These are phyloP conservation scores for Globisporangium acanthophoron DNA, from an alignment of 352 stramenopile species.

Conservation along the genomic window DNA sequence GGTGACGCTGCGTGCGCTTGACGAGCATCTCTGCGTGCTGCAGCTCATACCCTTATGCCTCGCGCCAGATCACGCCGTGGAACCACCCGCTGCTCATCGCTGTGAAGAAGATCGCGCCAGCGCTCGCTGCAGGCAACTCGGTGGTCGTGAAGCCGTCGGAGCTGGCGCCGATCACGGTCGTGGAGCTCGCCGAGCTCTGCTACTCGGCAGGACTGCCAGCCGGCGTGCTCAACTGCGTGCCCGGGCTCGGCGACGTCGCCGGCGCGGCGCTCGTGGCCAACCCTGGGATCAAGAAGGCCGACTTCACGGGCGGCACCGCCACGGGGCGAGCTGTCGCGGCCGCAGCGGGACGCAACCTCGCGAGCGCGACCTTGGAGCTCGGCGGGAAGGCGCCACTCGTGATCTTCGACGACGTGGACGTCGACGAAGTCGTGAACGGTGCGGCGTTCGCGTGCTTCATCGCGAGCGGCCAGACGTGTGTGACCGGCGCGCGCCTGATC, in stretches of 20 bases:
- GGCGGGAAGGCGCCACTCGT: constrained; percentile 68
- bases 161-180: constrained; percentile 52
- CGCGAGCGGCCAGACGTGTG: constrained; percentile 74
- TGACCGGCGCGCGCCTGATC: constrained; percentile 76
- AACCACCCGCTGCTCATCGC: constrained; percentile 82
- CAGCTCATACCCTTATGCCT: background rate
- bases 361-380: constrained; percentile 57
- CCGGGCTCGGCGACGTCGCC: constrained; percentile 27
- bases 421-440: constrained; percentile 55
- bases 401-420: constrained; percentile 57
- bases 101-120: constrained; percentile 61
- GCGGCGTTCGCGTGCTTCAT: constrained; percentile 68
- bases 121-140: constrained; percentile 69
- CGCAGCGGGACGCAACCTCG: constrained; percentile 32
- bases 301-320: constrained; percentile 42
- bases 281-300: constrained; percentile 43
- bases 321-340: constrained; percentile 33
- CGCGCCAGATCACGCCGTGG: constrained; percentile 58
- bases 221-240: constrained; percentile 45
- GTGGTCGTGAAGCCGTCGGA: constrained; percentile 88
- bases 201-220: constrained; percentile 29
- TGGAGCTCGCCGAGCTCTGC: constrained; percentile 40
- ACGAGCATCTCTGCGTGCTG: background rate
- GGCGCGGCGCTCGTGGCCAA: constrained; percentile 31
- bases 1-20: constrained; percentile 14